Percentiles rank a stretch among this genome's conserved stretches.
Conservation (phyloP, 2,329 filamentous ascomycete genomes). For the Verticillium albo-atrum region DNA sequence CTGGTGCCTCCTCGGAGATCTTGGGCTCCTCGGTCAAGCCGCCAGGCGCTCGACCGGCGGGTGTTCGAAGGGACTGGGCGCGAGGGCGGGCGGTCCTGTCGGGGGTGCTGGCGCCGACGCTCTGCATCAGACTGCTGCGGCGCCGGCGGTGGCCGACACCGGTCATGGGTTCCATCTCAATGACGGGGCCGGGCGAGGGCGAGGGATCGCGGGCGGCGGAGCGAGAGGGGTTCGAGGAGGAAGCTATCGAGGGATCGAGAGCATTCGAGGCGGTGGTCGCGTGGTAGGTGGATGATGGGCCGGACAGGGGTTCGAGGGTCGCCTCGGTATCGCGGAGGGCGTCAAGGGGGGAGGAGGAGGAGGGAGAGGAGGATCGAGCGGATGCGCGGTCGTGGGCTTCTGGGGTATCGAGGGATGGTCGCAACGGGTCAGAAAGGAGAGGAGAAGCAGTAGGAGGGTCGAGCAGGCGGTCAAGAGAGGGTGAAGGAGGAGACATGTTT, state of each 20-base stretch:
- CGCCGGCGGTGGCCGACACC: conserved; percentile 48
- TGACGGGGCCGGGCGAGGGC: conserved; percentile 22
- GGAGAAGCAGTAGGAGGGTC: not conserved
- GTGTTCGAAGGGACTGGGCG: conserved; percentile 13
- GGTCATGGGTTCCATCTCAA: conserved; percentile 52
- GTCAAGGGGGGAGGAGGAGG: not conserved
- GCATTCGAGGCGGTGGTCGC: conserved; percentile 7
- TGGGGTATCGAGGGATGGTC: not conserved
- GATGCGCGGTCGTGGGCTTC: not conserved
- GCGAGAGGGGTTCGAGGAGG: conserved; percentile 1
- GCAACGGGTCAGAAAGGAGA: not conserved
- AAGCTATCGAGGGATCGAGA: conserved; percentile 3
- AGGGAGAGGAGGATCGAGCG: not conserved
- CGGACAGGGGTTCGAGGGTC: not conserved
- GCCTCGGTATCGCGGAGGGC: not conserved
- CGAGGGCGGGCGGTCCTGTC: conserved; percentile 17
- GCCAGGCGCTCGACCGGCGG: conserved; percentile 9
- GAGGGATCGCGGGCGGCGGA: not conserved
- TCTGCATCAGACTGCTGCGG: conserved; percentile 48
- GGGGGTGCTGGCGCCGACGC: conserved; percentile 19
- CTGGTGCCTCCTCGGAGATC: conserved; percentile 37
- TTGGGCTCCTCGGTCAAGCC: conserved; percentile 35
- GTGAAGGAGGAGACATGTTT: not conserved
- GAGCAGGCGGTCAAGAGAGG: not conserved
- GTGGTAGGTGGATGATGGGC: conserved; percentile 6